Evolutionary conservation across 805 yeast genomes (phyloP).

Genomic region (Kazachstania bromeliacearum): DNA sequence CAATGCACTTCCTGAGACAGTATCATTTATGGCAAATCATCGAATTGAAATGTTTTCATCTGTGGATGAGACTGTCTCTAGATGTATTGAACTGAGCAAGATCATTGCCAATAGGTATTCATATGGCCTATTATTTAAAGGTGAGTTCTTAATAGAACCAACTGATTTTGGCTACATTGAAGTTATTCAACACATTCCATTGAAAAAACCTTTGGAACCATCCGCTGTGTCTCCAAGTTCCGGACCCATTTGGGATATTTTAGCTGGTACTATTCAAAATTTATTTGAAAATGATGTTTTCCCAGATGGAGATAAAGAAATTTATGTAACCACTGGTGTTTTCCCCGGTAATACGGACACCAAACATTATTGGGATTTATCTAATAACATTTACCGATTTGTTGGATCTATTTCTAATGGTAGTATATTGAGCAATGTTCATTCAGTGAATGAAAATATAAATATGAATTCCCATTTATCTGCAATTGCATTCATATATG

Average conservation of each 20-base stretch:
- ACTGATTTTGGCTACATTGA: conserved; percentile 27
- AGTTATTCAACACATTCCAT: conserved; percentile 10
- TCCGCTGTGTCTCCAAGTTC: conserved; percentile 33
- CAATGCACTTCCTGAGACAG: conserved; percentile 67
- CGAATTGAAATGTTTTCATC: conserved; percentile 52
- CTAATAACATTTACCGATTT: conserved; percentile 46
- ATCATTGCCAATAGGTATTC: conserved; percentile 39
- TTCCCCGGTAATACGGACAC: conserved; percentile 59
- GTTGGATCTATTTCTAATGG: conserved; percentile 17
- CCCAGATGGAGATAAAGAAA: conserved; percentile 10
- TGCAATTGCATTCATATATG: conserved; percentile 46
- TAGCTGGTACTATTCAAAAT: conserved; percentile 48
- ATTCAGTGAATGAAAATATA: conserved; percentile 57
- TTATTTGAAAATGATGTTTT: conserved; percentile 42
- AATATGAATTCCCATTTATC: conserved; percentile 51
- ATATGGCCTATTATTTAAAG: conserved; percentile 34
- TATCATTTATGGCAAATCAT: conserved; percentile 47
- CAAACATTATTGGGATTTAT: conserved; percentile 46
- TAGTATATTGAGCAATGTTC: conserved; percentile 31
- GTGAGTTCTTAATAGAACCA: conserved; percentile 15
- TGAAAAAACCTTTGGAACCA: conserved; percentile 28
- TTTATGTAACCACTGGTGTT: conserved; percentile 38
- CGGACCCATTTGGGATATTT: conserved; percentile 31
- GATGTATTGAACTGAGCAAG: conserved; percentile 30
- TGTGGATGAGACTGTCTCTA: conserved; percentile 35